phyloP scores from a whole-genome alignment of 768 basidiomycete genomes.

The Fibroporia radiculosa region DNA sequence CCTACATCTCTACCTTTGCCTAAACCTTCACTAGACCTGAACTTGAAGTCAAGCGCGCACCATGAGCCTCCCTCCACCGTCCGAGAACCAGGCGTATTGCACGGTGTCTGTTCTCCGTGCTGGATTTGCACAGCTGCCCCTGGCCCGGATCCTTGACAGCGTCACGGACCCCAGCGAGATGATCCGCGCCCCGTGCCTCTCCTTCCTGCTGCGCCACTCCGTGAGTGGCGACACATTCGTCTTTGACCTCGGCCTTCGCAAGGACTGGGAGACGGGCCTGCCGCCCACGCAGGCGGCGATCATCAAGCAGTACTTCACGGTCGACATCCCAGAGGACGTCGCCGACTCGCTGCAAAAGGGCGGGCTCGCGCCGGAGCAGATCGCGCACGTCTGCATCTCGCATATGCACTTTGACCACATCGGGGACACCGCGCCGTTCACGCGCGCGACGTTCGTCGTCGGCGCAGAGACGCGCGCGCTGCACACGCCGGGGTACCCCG shows the following conservation, averaged over 20 bases:
- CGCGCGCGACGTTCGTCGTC: slow-evolving; percentile 39
- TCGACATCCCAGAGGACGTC: slow-evolving; percentile 21
- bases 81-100: slow-evolving; percentile 39
- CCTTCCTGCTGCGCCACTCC: slow-evolving; percentile 47
- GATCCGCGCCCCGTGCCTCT: slow-evolving; percentile 35
- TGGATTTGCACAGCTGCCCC: slow-evolving; percentile 33
- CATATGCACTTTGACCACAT: slow-evolving; percentile 50
- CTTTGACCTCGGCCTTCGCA: slow-evolving; percentile 52
- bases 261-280: slow-evolving; percentile 28
- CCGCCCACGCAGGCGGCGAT: slow-evolving; percentile 26
- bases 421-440: slow-evolving; percentile 41
- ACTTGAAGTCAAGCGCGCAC: too few species aligned
- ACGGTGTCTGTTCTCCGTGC: slow-evolving; percentile 49
- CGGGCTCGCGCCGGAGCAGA: slow-evolving; percentile 34
- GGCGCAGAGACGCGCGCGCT: slow-evolving; percentile 32
- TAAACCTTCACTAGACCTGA: too few species aligned
- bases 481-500: slow-evolving; percentile 34
- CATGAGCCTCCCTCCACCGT: slow-evolving; percentile 31
- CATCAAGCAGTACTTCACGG: slow-evolving; percentile 12
- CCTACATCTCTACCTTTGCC: too few species aligned
- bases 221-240: slow-evolving; percentile 21
- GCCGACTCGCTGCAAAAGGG: slow-evolving; percentile 43
- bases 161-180: slow-evolving; percentile 24
- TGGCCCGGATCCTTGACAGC: slow-evolving; percentile 28
- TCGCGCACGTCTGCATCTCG: slow-evolving; percentile 39